phyloP scores from a whole-genome alignment of 768 basidiomycete genomes.

The Termitomyces sp. region DNA sequence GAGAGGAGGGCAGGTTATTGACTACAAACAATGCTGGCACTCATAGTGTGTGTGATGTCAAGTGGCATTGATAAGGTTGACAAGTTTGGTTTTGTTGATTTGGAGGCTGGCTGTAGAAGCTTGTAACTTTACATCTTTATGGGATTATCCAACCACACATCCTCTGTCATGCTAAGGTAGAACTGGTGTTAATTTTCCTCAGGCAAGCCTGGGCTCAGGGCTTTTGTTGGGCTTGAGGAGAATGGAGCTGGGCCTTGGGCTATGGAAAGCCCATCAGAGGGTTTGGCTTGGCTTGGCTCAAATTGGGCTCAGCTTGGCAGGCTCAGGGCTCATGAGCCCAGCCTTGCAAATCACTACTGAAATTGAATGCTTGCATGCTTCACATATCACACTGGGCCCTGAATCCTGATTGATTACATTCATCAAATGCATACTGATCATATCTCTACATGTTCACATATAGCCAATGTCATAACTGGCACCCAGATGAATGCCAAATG shows the following conservation, averaged over 20 bases:
- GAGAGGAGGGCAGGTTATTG: too few species aligned
- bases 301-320: not conserved
- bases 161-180: too few species aligned
- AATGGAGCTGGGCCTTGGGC: not conserved
- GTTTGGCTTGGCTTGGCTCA: not conserved
- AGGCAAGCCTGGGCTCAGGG: not conserved
- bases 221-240: not conserved
- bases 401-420: too few species aligned
- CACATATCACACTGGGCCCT: too few species aligned
- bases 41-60: not conserved
- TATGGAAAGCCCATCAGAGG: not conserved
- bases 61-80: constrained; percentile 25
- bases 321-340: not conserved
- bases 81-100: constrained; percentile 51
- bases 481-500: too few species aligned
- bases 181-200: not conserved
- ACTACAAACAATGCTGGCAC: too few species aligned
- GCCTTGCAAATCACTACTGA: not conserved
- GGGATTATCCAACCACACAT: not conserved
- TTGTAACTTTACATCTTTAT: not conserved
- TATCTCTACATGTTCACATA: too few species aligned
- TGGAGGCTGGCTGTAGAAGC: not conserved
- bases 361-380: too few species aligned
- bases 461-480: too few species aligned
- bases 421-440: too few species aligned